Evolutionary conservation across 345 rosid genomes (phyloP), one percentile per base, ranked within the genome.

Genomic region (Citrus hindsii): DNA sequence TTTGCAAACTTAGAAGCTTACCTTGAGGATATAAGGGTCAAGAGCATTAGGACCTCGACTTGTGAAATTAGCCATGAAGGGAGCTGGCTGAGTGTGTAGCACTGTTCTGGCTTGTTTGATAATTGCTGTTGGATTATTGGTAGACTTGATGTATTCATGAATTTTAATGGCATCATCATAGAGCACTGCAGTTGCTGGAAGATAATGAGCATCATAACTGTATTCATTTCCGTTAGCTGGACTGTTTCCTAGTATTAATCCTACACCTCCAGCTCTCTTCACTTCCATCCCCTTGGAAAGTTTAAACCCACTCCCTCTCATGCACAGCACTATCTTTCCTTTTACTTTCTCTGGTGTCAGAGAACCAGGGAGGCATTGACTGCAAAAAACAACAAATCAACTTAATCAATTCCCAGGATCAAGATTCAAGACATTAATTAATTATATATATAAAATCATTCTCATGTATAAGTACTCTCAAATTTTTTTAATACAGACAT

Each of bases 301-400:
- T 90, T 90, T 86, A 22, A 77, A 9, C 61, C 92, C 94, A 9
- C 21, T 60, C n/a, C 96, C 96, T 84, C 94, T 88, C 55, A 82
- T 40, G 89, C 99, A 92, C 64, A 93, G 32, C 22, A 95, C 98
- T 33, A 93, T 86, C 85, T 93, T 95, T n/a, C 96, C 99, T 33
- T 85, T 87, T 32, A 87, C 94, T 82, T 86, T 88, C 19, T 80
- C 79, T 0, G 92, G 86, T 4, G 78, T 73, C 16, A 95, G 89
- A 25, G 97, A 89, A 76, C 84, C 84, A 0, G 94, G 88, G 19
- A 90, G 87, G 82, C 99, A 95, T 81, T 91, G 93, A 55, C 98
- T 93, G 80, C 81, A 76, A 42, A 10, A 10, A 30, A 42, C 38
- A 60, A 8, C 13, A 3, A 53, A 53, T 35, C 30, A 8, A 22